Conservation (phyloP, 2,329 filamentous ascomycete genomes). For the Hansfordia pulvinata region DNA sequence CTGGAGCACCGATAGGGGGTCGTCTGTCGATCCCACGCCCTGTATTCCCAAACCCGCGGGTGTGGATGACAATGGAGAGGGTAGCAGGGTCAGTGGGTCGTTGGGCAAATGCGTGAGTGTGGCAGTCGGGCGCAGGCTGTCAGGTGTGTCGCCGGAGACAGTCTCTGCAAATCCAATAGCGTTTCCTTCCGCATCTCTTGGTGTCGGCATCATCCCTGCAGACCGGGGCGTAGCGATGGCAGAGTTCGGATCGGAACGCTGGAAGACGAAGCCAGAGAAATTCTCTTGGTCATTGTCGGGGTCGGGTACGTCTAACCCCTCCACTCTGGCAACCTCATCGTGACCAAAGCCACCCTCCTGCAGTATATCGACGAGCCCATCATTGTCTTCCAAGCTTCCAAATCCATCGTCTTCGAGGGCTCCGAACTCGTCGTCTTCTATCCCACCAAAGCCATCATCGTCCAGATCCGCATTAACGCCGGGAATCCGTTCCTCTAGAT, state of each 20-base stretch:
- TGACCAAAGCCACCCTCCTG: constrained; percentile 12
- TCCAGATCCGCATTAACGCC: constrained; percentile 34
- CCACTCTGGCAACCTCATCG: constrained; percentile 13
- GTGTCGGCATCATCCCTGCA: constrained; percentile 32
- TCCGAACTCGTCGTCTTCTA: constrained; percentile 12
- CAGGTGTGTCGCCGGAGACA: no score
- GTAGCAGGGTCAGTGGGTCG: no score
- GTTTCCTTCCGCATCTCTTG: constrained; percentile 39
- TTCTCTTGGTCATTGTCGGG: constrained; percentile 45
- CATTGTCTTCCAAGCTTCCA: constrained; percentile 16
- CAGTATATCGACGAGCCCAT: constrained; percentile 14
- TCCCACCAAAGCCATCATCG: constrained; percentile 24
- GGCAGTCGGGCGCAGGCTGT: no score
- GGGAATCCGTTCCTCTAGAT: constrained; percentile 53
- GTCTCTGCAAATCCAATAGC: constrained; percentile 43
- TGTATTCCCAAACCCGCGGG: no score
- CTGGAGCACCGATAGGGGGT: no score
- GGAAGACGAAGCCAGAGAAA: constrained; percentile 45
- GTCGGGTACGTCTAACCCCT: constrained; percentile 22
- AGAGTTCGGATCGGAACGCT: constrained; percentile 37
- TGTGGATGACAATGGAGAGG: no score
- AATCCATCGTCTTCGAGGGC: constrained; percentile 19
- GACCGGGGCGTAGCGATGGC: constrained; percentile 34
- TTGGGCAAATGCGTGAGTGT: no score
- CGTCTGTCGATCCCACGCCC: no score